Base-by-base conservation (phyloP, 192 early-diverging fungal genomes). In the Podila horticola region DNA sequence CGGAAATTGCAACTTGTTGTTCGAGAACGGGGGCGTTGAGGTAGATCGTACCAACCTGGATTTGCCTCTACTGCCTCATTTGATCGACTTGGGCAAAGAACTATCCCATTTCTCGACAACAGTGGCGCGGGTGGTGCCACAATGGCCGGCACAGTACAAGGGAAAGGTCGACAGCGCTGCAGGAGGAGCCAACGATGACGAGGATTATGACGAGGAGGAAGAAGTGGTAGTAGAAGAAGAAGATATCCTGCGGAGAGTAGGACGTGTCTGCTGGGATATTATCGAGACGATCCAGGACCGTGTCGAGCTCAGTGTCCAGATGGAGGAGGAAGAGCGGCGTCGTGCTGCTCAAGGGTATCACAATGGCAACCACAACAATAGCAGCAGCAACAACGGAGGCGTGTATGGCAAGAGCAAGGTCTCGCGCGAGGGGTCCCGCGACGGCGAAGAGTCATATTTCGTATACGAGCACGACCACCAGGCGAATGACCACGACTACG, bases 11-110 rank as follows among this genome's bases (percentile, higher is more conserved):
- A 33, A 33, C 30, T 24, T 61, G 9, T 0, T 61, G 11, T 61
- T 61, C 17, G 59, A 28, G 17, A 33, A 61, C 6, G 30, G 41
- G 3, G 41, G 59, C 30, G 26, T 7, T 26, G 26, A 61, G 13
- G 4, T 81, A 34, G 71, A 73, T 19, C 28, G 36, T 5, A 64
- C 52, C 20, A n/a, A 61, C 13, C 77, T 72, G 59, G 77, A 81
- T 41, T 52, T 81, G 66, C 77, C 71, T 22, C 41, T 64, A 24
- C 38, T 81, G 29, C 77, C 77, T 0, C 77, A 81, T 45, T 10
- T 81, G 67, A 81, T 81, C 45, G 77, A 81, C 33, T 19, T 81
- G 6, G 77, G 71, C 5, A 81, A 71, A 24, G 77, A 81, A 28
- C 49, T 81, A 31, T 71, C 77, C 6, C 61, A 64, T 50, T 81